Percentiles rank a stretch among this genome's conserved stretches.
These are phyloP conservation scores for Annulohypoxylon nitens DNA, from an alignment of 495 filamentous ascomycete genomes.

Conservation along the genomic window DNA sequence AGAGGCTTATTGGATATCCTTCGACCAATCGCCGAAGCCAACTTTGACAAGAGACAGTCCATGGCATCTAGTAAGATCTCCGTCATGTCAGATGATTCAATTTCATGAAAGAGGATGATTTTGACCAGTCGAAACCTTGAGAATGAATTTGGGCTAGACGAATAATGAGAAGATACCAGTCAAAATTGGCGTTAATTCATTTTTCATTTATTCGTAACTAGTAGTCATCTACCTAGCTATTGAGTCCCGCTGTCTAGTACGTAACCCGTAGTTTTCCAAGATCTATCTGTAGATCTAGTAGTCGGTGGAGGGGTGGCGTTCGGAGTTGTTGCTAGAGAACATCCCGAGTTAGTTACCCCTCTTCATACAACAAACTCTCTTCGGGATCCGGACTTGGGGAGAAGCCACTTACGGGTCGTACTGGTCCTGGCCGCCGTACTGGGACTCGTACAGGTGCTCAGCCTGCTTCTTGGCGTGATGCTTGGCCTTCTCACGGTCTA, in stretches of 20 bases:
- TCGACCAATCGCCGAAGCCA: no score
- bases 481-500: slow-evolving; percentile 75
- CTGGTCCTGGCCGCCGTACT: slow-evolving; percentile 64
- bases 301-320: slow-evolving; percentile 38
- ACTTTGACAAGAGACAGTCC: neutral
- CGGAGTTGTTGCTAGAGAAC: slow-evolving; percentile 24
- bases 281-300: slow-evolving; percentile 38
- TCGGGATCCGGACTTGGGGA: neutral
- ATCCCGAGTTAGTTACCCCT: slow-evolving; percentile 2
- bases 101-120: neutral
- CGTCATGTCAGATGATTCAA: neutral
- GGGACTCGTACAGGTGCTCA: slow-evolving; percentile 70
- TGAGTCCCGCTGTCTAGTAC: neutral
- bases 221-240: slow-evolving; percentile 19
- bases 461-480: slow-evolving; percentile 75
- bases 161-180: neutral
- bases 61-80: neutral
- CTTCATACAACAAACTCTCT: neutral
- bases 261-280: neutral
- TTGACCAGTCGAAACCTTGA: neutral
- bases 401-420: slow-evolving; percentile 64
- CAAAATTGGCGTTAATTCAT: slow-evolving; percentile 20
- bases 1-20: no score
- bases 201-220: slow-evolving; percentile 32
- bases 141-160: neutral